Evolutionary conservation across 2,329 filamentous ascomycete genomes (phyloP).

Genomic region (Pseudogymnoascus sp.): DNA sequence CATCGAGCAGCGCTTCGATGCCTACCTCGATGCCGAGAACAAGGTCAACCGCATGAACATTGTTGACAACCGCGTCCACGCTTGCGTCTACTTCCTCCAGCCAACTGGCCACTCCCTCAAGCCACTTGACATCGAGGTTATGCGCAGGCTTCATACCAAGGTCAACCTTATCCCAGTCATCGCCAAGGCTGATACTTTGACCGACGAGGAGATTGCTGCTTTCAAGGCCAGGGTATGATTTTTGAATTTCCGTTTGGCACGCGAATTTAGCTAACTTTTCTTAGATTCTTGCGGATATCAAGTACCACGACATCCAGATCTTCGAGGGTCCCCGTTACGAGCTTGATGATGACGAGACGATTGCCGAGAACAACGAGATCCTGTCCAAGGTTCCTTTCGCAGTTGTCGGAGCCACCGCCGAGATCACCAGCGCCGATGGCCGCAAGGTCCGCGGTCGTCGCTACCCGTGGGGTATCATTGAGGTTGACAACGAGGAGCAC

Average conservation of each 20-base stretch:
- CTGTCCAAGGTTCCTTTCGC: slow-evolving; percentile 99
- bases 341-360: slow-evolving; percentile 98
- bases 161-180: slow-evolving; percentile 99
- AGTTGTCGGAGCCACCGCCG: slow-evolving; percentile 92
- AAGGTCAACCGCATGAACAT: slow-evolving; percentile 99
- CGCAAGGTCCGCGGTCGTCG: slow-evolving; percentile 92
- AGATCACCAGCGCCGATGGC: slow-evolving; percentile 84
- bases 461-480: slow-evolving; percentile 97
- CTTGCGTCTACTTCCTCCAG: slow-evolving; percentile 99
- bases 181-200: slow-evolving; percentile 96
- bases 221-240: slow-evolving; percentile 92
- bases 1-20: slow-evolving; percentile 98
- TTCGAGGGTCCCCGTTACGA: slow-evolving; percentile 98
- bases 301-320: slow-evolving; percentile 96
- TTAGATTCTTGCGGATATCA: slow-evolving; percentile 93
- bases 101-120: slow-evolving; percentile 97
- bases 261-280: slow-evolving; percentile 15
- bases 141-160: slow-evolving; percentile 99
- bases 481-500: slow-evolving; percentile 99
- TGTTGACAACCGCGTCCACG: slow-evolving; percentile 97
- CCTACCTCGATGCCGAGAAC: slow-evolving; percentile 98
- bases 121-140: slow-evolving; percentile 97
- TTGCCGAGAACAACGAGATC: slow-evolving; percentile 99
- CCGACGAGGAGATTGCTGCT: slow-evolving; percentile 85
- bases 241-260: not conserved